Evolutionary conservation across 306 rosid genomes (phyloP).

Genomic region (Abrus precatorius): DNA sequence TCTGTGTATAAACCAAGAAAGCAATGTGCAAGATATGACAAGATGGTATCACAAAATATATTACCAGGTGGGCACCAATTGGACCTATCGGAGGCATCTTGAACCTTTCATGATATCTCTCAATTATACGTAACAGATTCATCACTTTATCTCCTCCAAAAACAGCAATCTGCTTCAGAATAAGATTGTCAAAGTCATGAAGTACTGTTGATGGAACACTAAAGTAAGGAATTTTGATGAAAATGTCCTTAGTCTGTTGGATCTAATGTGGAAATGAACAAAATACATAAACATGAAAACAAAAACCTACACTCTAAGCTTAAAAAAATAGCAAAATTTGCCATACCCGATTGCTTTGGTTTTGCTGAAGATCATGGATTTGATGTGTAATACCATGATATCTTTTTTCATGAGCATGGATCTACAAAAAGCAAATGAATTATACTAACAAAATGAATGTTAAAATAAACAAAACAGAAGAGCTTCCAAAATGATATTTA

Average conservation of each 20-base stretch:
- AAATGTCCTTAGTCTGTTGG: background rate
- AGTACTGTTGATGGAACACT: background rate
- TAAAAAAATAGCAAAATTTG: slow-evolving; percentile 29
- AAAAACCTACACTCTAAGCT: background rate
- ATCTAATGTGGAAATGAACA: slow-evolving; percentile 27
- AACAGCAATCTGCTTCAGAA: slow-evolving; percentile 68
- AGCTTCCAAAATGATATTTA: slow-evolving; percentile 15
- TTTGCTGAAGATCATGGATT: slow-evolving; percentile 59
- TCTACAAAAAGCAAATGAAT: slow-evolving; percentile 56
- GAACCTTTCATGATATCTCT: slow-evolving; percentile 68
- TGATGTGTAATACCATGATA: slow-evolving; percentile 6
- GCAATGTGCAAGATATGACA: slow-evolving; percentile 22
- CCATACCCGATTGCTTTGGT: slow-evolving; percentile 76
- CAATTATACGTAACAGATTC: slow-evolving; percentile 67
- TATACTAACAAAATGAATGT: background rate
- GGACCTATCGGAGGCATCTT: slow-evolving; percentile 89
- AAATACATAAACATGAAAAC: slow-evolving; percentile 20
- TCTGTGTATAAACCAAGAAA: slow-evolving; percentile 16
- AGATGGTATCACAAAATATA: slow-evolving; percentile 23
- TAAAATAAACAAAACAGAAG: background rate
- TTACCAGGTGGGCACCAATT: slow-evolving; percentile 87
- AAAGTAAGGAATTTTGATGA: slow-evolving; percentile 15
- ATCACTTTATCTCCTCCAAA: slow-evolving; percentile 87
- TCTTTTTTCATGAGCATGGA: slow-evolving; percentile 60
- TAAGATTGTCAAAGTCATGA: slow-evolving; percentile 42